Evolutionary conservation across 2,329 filamentous ascomycete genomes (phyloP), one percentile per base, ranked within the genome.

Genomic region (Cryphonectria radicalis): DNA sequence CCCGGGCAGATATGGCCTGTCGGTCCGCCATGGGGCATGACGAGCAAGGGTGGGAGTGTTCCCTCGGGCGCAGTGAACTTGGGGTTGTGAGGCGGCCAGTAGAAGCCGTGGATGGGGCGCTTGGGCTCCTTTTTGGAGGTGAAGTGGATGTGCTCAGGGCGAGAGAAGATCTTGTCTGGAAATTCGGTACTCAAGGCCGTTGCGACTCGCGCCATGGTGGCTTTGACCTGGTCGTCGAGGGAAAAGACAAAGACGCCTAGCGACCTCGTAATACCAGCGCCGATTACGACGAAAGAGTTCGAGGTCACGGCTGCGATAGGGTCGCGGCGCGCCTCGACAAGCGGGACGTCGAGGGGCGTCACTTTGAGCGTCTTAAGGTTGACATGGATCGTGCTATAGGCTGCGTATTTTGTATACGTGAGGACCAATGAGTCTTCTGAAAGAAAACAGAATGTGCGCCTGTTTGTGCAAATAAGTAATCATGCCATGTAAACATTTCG

Each of bases 21-120:
- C n/a, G 82, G 87, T 0, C 86, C 87, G 6, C 87, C 87, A 50
- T 89, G 87, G 0, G 83, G 80, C 3, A 78, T 79, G 63, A 88
- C 79, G 35, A 89, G 83, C 1, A 88, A 78, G 0, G 87, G 86
- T 0, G 86, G 86, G 0, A 81, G 80, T 0, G 77, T 77, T 0
- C 77, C 80, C 0, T 76, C 74, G 0, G 83, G 82, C 0, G 79
- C 81, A 0, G 74, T 68, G 72, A 81, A 88, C 3, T 78, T 72
- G 0, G 83, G 81, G 72, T 87, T 89, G 28, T 80, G 79, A 3
- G 86, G 87, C 32, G 83, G 81, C 79, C 83, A 86, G 50, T 85
- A 82, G 72, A 87, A 85, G 19, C 84, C 84, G 72, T 85, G 77
- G 4, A 85, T 75, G 53, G 77, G 74, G 25, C 82, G 77, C 66